These are phyloP conservation scores for Entonaema liquescens DNA, from an alignment of 495 filamentous ascomycete genomes.

Conservation along the genomic window DNA sequence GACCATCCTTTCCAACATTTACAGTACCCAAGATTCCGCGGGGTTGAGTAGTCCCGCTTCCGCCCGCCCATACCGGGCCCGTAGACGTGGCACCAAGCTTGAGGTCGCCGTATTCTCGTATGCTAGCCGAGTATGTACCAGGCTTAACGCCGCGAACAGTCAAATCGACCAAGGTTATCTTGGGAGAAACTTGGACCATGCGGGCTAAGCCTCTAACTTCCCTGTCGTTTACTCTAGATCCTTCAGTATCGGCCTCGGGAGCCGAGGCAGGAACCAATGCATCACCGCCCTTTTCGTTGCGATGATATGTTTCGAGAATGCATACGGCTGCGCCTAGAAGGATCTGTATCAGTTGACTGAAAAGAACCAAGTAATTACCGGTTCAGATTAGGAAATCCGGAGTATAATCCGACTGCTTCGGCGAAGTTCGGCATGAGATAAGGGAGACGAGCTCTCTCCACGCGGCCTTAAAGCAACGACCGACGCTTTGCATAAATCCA, in stretches of 20 bases:
- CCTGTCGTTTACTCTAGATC: slow-evolving; percentile 56
- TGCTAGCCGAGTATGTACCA: slow-evolving; percentile 82
- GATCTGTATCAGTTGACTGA: slow-evolving; percentile 32
- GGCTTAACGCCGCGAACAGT: slow-evolving; percentile 85
- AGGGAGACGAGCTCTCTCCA: slow-evolving; percentile 11
- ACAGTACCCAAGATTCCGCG: slow-evolving; percentile 79
- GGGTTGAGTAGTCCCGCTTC: slow-evolving; percentile 48
- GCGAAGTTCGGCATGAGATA: slow-evolving; percentile 7
- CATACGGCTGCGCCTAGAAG: slow-evolving; percentile 85
- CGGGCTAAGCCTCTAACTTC: slow-evolving; percentile 77
- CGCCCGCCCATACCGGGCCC: slow-evolving; percentile 78
- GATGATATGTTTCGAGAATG: slow-evolving; percentile 89
- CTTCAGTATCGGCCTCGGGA: slow-evolving; percentile 50
- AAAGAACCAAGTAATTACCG: not conserved
- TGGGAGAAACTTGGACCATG: slow-evolving; percentile 81
- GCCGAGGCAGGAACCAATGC: slow-evolving; percentile 42
- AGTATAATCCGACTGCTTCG: slow-evolving; percentile 2
- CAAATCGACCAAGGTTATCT: slow-evolving; percentile 83
- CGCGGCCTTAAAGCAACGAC: slow-evolving; percentile 21
- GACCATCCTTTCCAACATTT: slow-evolving; percentile 71
- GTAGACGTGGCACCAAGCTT: slow-evolving; percentile 81
- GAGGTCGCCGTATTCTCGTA: slow-evolving; percentile 90
- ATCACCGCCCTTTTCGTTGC: slow-evolving; percentile 42
- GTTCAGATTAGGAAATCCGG: slow-evolving; percentile 10
- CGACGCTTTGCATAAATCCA: slow-evolving; percentile 22